phyloP scores from a whole-genome alignment of 352 stramenopile genomes.

The Globisporangium yorkense region DNA sequence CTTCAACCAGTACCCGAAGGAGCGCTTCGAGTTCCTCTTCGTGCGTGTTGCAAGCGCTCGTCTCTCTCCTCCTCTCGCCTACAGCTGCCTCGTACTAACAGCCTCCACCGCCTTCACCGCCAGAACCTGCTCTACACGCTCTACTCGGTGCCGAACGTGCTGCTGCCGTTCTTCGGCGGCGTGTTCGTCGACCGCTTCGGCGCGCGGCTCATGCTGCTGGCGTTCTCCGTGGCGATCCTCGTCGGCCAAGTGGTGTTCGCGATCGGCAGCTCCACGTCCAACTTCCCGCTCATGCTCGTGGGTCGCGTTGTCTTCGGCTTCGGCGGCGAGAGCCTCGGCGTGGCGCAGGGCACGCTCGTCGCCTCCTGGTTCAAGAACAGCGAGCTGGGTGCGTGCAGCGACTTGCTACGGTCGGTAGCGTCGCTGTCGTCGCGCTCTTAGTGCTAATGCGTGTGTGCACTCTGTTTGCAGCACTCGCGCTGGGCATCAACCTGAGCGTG shows the following conservation, averaged over 20 bases:
- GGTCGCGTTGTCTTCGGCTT: constrained; percentile 91
- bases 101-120: not conserved
- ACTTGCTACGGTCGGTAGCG: too few relatives aligned
- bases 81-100: not conserved
- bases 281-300: constrained; percentile 76
- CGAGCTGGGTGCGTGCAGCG: constrained; percentile 49
- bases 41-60: constrained; percentile 23
- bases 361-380: constrained; percentile 92
- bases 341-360: constrained; percentile 88
- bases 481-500: constrained; percentile 91
- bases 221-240: constrained; percentile 83
- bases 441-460: not conserved
- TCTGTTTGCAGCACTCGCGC: constrained; percentile 61
- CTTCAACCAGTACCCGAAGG: constrained; percentile 66
- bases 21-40: constrained; percentile 80
- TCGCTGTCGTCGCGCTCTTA: not conserved
- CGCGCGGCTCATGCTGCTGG: constrained; percentile 72
- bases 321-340: constrained; percentile 88
- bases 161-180: constrained; percentile 91
- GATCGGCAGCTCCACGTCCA: constrained; percentile 70
- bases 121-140: constrained; percentile 93
- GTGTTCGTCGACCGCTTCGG: constrained; percentile 89
- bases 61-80: not conserved
- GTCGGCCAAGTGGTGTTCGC: constrained; percentile 87
- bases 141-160: constrained; percentile 91